Conservation (phyloP, 441 rosid genomes). For the Lepidium campestre region DNA sequence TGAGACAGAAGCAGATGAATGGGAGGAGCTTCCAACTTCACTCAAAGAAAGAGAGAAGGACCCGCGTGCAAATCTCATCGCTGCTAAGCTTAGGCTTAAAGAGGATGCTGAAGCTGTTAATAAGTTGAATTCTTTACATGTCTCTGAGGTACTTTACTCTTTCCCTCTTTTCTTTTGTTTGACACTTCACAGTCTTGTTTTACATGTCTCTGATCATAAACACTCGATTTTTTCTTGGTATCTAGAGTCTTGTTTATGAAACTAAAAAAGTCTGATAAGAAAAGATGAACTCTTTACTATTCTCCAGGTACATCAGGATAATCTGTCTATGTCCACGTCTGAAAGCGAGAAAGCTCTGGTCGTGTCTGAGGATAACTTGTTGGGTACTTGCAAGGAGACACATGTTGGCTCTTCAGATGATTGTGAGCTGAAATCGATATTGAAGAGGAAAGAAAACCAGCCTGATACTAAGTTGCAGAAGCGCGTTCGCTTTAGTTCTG, state of each 20-base stretch:
- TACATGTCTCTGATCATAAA: not conserved
- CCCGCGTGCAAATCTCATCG: slow-evolving; percentile 68
- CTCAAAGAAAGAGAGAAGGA: slow-evolving; percentile 45
- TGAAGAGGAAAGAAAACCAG: slow-evolving; percentile 61
- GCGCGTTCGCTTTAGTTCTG: slow-evolving; percentile 79
- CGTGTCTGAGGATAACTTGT: slow-evolving; percentile 6
- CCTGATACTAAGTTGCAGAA: slow-evolving; percentile 54
- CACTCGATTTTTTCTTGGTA: not conserved
- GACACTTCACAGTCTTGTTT: not conserved
- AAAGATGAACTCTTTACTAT: not conserved
- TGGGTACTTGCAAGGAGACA: not conserved
- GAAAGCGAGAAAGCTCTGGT: slow-evolving; percentile 8
- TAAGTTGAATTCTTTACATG: slow-evolving; percentile 51
- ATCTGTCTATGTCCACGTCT: not conserved
- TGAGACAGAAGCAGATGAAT: slow-evolving; percentile 46
- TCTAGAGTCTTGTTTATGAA: not conserved
- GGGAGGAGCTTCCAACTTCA: slow-evolving; percentile 43
- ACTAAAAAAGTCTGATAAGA: not conserved
- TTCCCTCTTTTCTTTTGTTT: not conserved
- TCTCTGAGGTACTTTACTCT: slow-evolving; percentile 35
- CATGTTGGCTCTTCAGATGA: slow-evolving; percentile 27
- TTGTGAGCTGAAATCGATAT: slow-evolving; percentile 52
- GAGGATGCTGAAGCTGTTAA: slow-evolving; percentile 83
- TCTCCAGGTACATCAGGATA: slow-evolving; percentile 18
- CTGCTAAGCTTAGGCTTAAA: slow-evolving; percentile 66